Conservation (phyloP, 352 stramenopile species). For the Elongisporangium senticosum region DNA sequence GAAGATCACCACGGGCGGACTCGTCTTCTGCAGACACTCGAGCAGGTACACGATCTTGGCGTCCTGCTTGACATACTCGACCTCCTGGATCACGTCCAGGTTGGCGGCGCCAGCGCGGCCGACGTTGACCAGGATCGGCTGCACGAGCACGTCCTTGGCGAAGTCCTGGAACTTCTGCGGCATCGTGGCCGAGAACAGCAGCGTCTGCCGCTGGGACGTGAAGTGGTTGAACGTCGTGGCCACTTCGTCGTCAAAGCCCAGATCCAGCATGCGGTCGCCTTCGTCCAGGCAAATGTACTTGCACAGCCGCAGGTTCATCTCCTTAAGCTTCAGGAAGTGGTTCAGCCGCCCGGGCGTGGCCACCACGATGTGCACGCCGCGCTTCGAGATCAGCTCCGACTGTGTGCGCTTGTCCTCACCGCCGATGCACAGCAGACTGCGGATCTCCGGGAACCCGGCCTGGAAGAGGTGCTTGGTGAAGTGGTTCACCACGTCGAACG, state of each 20-base stretch:
- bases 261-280: constrained; percentile 97
- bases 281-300: constrained; percentile 99
- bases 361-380: constrained; percentile 95
- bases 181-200: constrained; percentile 99
- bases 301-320: constrained; percentile 93
- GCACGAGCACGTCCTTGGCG: constrained; percentile 93
- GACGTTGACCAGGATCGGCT: constrained; percentile 98
- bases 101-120: constrained; percentile 96
- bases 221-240: constrained; percentile 99
- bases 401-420: constrained; percentile 93
- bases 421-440: constrained; percentile 94
- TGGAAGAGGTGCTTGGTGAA: constrained; percentile 84
- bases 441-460: constrained; percentile 76
- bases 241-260: constrained; percentile 92
- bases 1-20: constrained; percentile 97
- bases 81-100: constrained; percentile 98
- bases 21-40: constrained; percentile 98
- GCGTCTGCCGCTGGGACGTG: constrained; percentile 94
- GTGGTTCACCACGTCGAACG: constrained; percentile 95
- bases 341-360: constrained; percentile 95
- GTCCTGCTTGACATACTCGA: constrained; percentile 99
- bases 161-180: constrained; percentile 99
- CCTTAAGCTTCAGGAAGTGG: constrained; percentile 94
- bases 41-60: constrained; percentile 98
- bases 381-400: constrained; percentile 77